Evolutionary conservation across 352 stramenopile species (phyloP).

Genomic region (Globisporangium viniferum): DNA sequence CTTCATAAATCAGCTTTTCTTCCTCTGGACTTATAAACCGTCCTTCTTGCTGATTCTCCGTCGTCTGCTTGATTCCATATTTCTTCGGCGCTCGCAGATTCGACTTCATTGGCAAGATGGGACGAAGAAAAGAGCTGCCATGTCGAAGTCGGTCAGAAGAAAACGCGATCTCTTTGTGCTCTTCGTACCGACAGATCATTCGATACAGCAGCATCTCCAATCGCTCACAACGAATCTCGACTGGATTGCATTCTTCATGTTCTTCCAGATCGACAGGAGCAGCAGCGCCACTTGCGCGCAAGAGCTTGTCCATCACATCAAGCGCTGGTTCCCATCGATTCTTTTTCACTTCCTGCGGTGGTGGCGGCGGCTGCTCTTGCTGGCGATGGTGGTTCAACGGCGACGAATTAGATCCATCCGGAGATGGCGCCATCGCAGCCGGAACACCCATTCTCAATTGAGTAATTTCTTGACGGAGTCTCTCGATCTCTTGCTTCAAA

Average conservation of each 20-base stretch:
- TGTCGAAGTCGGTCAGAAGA: constrained; percentile 33
- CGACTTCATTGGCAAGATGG: constrained; percentile 23
- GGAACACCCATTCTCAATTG: constrained; percentile 21
- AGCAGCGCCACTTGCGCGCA: constrained; percentile 54
- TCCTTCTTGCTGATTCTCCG: constrained; percentile 35
- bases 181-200: constrained; percentile 85
- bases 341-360: constrained; percentile 33
- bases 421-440: neutral
- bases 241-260: constrained; percentile 32
- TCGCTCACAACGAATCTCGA: constrained; percentile 59
- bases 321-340: constrained; percentile 79
- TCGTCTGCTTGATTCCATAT: constrained; percentile 17
- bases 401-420: constrained; percentile 12
- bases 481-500: constrained; percentile 74
- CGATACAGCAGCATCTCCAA: constrained; percentile 83
- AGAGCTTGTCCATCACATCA: constrained; percentile 76
- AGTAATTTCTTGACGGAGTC: constrained; percentile 59
- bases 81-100: constrained; percentile 36
- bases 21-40: constrained; percentile 16
- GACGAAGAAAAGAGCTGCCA: constrained; percentile 15
- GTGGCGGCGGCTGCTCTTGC: constrained; percentile 15
- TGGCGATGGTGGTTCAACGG: constrained; percentile 8
- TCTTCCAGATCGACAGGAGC: constrained; percentile 35
- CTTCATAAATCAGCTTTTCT: constrained; percentile 45
- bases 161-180: constrained; percentile 73